phyloP scores from a whole-genome alignment of 2,329 filamentous ascomycete species.

The Cercospora zeina region DNA sequence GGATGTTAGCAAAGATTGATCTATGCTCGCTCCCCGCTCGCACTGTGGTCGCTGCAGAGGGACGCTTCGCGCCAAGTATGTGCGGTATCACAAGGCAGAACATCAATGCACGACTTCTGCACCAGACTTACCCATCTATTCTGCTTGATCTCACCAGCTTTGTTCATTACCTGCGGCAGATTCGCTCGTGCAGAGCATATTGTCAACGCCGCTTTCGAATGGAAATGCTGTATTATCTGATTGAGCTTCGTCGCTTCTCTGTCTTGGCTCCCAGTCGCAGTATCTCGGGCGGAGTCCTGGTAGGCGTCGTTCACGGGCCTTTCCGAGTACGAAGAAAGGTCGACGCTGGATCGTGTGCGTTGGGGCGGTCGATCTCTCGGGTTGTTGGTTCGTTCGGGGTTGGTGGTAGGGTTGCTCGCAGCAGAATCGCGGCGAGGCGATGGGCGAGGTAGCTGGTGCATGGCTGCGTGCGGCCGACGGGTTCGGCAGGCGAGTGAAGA shows the following conservation, averaged over 20 bases:
- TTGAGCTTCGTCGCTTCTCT: slow-evolving; percentile 79
- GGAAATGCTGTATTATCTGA: slow-evolving; percentile 95
- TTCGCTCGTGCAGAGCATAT: slow-evolving; percentile 79
- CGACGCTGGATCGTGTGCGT: slow-evolving; percentile 56
- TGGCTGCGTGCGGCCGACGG: slow-evolving; percentile 44
- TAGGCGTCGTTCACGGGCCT: slow-evolving; percentile 50
- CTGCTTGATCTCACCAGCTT: slow-evolving; percentile 63
- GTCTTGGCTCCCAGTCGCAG: slow-evolving; percentile 47
- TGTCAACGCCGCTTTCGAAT: slow-evolving; percentile 80
- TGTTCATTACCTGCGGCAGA: slow-evolving; percentile 59
- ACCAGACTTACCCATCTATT: slow-evolving; percentile 77
- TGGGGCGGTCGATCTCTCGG: slow-evolving; percentile 62
- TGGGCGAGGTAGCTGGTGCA: slow-evolving; percentile 88
- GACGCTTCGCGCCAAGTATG: not conserved
- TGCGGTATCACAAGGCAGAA: not conserved
- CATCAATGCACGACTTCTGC: not conserved
- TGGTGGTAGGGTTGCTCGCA: slow-evolving; percentile 69
- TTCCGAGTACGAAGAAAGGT: slow-evolving; percentile 52
- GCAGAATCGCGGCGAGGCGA: slow-evolving; percentile 72
- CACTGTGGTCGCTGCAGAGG: not conserved
- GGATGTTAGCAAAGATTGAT: slow-evolving; percentile 9
- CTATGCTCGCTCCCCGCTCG: not conserved
- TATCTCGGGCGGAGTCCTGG: slow-evolving; percentile 44
- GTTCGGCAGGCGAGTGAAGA: not conserved
- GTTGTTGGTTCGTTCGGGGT: slow-evolving; percentile 69